A percentile compares a stretch with the other conserved stretches of the same genome.
phyloP scores from a whole-genome alignment of 352 stramenopile genomes.

The Globisporangium ultimum region DNA sequence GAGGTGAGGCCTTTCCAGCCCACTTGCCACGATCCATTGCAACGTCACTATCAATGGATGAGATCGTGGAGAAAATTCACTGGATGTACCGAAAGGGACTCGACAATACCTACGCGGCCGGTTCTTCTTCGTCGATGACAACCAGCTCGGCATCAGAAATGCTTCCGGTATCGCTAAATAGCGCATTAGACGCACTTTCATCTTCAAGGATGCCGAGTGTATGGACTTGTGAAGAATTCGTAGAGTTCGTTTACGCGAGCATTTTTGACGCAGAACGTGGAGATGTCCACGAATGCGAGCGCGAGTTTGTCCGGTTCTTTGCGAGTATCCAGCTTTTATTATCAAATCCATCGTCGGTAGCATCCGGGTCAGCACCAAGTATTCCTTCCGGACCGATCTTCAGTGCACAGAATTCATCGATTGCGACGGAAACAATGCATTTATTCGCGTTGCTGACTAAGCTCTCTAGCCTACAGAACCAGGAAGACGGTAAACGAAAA shows the following conservation, averaged over 20 bases:
- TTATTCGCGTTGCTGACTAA: conserved; percentile 29
- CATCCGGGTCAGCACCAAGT: not conserved
- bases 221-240: conserved; percentile 27
- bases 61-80: conserved; percentile 33
- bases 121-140: not conserved
- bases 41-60: conserved; percentile 21
- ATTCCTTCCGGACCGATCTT: not conserved
- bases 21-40: conserved; percentile 18
- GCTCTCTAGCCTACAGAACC: conserved; percentile 15
- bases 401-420: not conserved
- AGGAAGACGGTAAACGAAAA: conserved; percentile 2
- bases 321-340: conserved; percentile 34
- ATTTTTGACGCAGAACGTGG: conserved; percentile 24
- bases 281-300: conserved; percentile 21
- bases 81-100: conserved; percentile 25
- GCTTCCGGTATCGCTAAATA: conserved; percentile 6
- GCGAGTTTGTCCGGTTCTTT: conserved; percentile 33
- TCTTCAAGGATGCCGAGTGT: conserved; percentile 5
- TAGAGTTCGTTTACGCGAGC: conserved; percentile 26
- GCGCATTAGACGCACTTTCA: conserved; percentile 2
- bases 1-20: conserved; percentile 15
- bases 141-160: not conserved
- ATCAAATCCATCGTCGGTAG: conserved; percentile 4
- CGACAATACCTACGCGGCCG: conserved; percentile 8
- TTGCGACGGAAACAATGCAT: conserved; percentile 13